Base-by-base conservation (phyloP, 768 basidiomycete species). In the Russula virescens region DNA sequence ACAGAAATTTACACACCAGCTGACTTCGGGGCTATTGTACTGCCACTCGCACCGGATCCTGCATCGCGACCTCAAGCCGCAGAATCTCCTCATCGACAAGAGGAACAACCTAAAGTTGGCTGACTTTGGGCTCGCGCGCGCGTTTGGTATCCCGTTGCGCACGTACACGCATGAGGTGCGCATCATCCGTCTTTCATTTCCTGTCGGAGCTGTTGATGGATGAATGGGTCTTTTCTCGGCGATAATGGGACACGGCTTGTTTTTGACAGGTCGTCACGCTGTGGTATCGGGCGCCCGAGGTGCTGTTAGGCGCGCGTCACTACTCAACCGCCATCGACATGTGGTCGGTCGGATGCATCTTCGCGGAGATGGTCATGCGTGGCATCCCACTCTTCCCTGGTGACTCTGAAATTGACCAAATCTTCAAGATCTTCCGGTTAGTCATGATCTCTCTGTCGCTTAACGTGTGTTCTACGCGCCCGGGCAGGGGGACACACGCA, bases 301-400 rank as follows among this genome's bases (percentile, higher is more conserved):
- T 99, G 54, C 79, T 99, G 21, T 86, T 99, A 1, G 96, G 96
- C 34, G 89, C 92, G 5, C 86, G 95, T 47, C 94, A 98, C 73
- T 99, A 99, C 76, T 88, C 93, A 18, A 99, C 97, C 2, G 92
- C 94, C 3, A 91, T 99, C 70, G 97, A 99, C 76, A 97, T 98
- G 93, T 99, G 97, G 97, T 95, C 93, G n/a, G 96, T 99, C 23
- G 97, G 90, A 0, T 98, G 95, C 71, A 98, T 99, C 73, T 93
- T 97, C 71, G 96, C 96, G 9, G 97, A 99, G 77, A 98, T 98
- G 96, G 88, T 93, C 58, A 91, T 95, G 89, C 82, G 85, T 63
- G 90, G 90, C 67, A 75, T 86, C 72, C 84, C 96, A 2, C 80
- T 98, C 14, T 99, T 99, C 82, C 96, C 97, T 25, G 97, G 97